These are phyloP conservation scores for Diplodia seriata DNA, from an alignment of 2,329 filamentous ascomycete species.

Conservation along the genomic window DNA sequence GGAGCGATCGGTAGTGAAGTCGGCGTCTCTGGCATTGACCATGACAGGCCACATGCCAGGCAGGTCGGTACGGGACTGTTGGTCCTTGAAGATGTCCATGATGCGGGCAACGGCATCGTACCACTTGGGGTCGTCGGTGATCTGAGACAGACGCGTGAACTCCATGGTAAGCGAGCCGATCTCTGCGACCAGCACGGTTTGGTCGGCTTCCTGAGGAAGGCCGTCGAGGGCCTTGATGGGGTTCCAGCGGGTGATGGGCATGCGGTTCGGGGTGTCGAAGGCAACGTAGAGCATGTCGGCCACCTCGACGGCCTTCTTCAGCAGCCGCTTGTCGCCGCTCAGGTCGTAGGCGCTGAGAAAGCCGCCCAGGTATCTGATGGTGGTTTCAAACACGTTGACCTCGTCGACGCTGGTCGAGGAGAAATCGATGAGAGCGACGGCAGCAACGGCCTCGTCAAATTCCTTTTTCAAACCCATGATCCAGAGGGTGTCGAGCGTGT, in stretches of 20 bases:
- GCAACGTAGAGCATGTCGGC: conserved; percentile 81
- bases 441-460: conserved; percentile 54
- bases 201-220: conserved; percentile 50
- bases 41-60: conserved; percentile 58
- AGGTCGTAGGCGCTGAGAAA: conserved; percentile 87
- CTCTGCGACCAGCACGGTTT: conserved; percentile 54
- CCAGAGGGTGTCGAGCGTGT: conserved; percentile 56
- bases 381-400: conserved; percentile 59
- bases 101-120: conserved; percentile 56
- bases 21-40: conserved; percentile 47
- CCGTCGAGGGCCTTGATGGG: conserved; percentile 48
- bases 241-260: conserved; percentile 68
- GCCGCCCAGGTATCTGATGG: conserved; percentile 84
- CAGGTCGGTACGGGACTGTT: conserved; percentile 52
- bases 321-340: conserved; percentile 73
- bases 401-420: conserved; percentile 46
- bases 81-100: conserved; percentile 50
- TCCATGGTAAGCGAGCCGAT: conserved; percentile 57
- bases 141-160: conserved; percentile 55
- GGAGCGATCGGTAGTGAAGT: conserved; percentile 9
- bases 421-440: conserved; percentile 54
- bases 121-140: conserved; percentile 54
- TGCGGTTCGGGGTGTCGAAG: conserved; percentile 92
- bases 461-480: conserved; percentile 58
- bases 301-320: conserved; percentile 80